Conservation (phyloP, 2,329 filamentous ascomycete genomes). For the Xylaria sp. region DNA sequence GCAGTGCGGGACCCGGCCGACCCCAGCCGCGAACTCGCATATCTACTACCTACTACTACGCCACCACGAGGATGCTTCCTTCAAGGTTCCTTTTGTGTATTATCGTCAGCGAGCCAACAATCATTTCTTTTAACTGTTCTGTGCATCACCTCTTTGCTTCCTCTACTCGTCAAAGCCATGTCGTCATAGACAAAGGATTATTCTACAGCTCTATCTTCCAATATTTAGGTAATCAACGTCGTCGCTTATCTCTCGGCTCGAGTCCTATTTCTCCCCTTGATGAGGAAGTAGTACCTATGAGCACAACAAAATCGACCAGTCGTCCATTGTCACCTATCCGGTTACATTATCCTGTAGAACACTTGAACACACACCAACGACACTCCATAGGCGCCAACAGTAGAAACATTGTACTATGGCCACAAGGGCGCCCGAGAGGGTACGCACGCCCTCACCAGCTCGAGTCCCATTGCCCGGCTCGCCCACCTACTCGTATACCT, state of each 20-base stretch:
- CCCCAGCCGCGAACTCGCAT: background rate
- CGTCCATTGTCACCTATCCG: no score
- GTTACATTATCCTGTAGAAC: slow-evolving; percentile 11
- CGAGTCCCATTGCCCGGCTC: slow-evolving; percentile 67
- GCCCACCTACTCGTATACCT: slow-evolving; percentile 67
- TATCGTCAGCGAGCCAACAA: background rate
- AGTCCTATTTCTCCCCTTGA: slow-evolving; percentile 21
- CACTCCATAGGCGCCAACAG: background rate
- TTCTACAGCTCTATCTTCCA: background rate
- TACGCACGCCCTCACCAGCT: slow-evolving; percentile 59
- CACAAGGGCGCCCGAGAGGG: slow-evolving; percentile 39
- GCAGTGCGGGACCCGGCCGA: background rate
- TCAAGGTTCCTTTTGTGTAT: background rate
- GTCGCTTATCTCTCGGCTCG: slow-evolving; percentile 3
- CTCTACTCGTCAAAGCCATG: background rate
- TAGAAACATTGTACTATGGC: slow-evolving; percentile 22
- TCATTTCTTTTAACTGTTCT: background rate
- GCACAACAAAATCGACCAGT: slow-evolving; percentile 24
- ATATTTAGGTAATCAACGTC: background rate
- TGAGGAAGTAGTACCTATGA: background rate
- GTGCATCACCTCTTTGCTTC: background rate
- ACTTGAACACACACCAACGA: background rate
- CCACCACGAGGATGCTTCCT: no score
- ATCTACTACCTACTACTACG: background rate
- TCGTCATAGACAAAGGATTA: background rate